Percentiles rank a stretch among this genome's conserved stretches.
Evolutionary conservation across 352 stramenopile species (phyloP).

Genomic region (Peronosclerospora sorghi): DNA sequence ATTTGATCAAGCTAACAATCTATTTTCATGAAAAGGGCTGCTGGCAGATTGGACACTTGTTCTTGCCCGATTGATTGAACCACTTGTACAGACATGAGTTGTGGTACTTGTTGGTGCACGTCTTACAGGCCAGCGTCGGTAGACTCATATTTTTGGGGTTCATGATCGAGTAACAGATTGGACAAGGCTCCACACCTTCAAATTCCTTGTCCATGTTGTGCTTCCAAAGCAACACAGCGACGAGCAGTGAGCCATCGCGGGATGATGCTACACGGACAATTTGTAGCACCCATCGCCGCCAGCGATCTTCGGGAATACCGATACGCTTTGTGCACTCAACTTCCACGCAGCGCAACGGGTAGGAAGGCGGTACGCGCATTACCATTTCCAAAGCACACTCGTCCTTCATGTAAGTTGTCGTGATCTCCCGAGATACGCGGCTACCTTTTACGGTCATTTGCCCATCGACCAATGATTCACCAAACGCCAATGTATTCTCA

Average conservation of each 20-base stretch:
- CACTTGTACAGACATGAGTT: slow-evolving; percentile 90
- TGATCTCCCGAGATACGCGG: slow-evolving; percentile 82
- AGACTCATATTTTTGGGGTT: slow-evolving; percentile 86
- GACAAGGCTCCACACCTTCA: slow-evolving; percentile 85
- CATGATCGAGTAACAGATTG: slow-evolving; percentile 89
- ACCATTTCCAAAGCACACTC: slow-evolving; percentile 87
- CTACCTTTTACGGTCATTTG: slow-evolving; percentile 84
- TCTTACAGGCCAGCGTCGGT: slow-evolving; percentile 84
- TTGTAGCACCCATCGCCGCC: slow-evolving; percentile 88
- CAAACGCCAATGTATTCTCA: slow-evolving; percentile 14
- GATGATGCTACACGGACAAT: slow-evolving; percentile 87
- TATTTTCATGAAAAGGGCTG: slow-evolving; percentile 67
- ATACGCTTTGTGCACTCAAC: slow-evolving; percentile 87
- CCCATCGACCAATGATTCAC: slow-evolving; percentile 51
- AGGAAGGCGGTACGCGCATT: slow-evolving; percentile 78
- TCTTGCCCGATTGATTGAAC: slow-evolving; percentile 90
- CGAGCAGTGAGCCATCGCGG: slow-evolving; percentile 82
- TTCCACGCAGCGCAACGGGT: slow-evolving; percentile 85
- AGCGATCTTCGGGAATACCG: slow-evolving; percentile 84
- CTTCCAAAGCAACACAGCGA: slow-evolving; percentile 89
- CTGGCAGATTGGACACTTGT: slow-evolving; percentile 89
- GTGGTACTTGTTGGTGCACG: slow-evolving; percentile 89
- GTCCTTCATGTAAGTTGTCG: slow-evolving; percentile 88
- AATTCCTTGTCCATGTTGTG: slow-evolving; percentile 89
- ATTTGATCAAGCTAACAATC: slow-evolving; percentile 8